Evolutionary conservation across 1,284 basidiomycete genomes (phyloP), one percentile per base, ranked within the genome.

Genomic region (Grifola frondosa): DNA sequence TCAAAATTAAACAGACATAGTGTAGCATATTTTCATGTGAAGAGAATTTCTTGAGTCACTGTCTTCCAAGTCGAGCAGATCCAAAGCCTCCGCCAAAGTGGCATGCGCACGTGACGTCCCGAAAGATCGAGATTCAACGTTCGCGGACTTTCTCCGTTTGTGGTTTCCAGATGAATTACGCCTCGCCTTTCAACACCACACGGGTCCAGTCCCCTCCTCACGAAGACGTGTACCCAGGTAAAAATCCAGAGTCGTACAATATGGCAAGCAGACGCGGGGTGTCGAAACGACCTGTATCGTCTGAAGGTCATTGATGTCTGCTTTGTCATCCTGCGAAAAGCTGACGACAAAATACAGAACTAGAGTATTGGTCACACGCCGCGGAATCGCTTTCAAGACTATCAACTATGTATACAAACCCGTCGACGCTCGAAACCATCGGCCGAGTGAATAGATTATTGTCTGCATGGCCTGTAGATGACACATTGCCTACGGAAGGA

Each of bases 391-490:
- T 88, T 44, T 72, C 67, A 47, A 63, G 67, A 15, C 67, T 88
- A 28, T 75, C 80, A 9, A 67, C 66, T 43, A 69, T 78, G 49
- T 81, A 78, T 58, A 63, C 74, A 12, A 77, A 69, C 54, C 63
- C 71, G 24, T 60, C 66, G 10, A 75, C 73, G 21, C 56, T 65
- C 42, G 84, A 88, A 30, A 78, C 78, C 1, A 77, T 88, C 41
- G 76, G 75, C 24, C 77, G 83, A 35, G 81, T 85, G 19, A 88
- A 90, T 60, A 74, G 84, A 52, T 60, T 85, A 42, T 80, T 88
- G 49, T 70, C 74, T 39, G 74, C 73, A 26, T 88, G 86, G 84
- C 84, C 84, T 6, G 63, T 71, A 17, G 83, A 88, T 61, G 86
- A 89, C 53, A 73, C 72, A 17, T 58, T 84, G 11, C 78, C 81